These are phyloP conservation scores for Saccharomycopsis sp. DNA, from an alignment of 805 yeast genomes.

Conservation along the genomic window DNA sequence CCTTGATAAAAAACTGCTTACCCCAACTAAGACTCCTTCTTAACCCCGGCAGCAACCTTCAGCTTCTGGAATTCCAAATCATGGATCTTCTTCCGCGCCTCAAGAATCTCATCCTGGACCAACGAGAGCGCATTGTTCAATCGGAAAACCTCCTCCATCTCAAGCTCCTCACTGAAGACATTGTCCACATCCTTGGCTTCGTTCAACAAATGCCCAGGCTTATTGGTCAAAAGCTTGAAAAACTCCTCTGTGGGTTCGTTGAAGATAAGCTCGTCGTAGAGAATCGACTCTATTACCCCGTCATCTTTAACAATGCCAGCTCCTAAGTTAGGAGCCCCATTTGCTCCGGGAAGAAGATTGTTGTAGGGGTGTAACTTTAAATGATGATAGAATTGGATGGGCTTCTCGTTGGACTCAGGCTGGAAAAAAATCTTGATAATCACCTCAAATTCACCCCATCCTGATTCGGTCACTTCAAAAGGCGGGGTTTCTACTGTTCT, in stretches of 20 bases:
- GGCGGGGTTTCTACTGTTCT: slow-evolving; percentile 87
- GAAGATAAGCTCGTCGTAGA: slow-evolving; percentile 88
- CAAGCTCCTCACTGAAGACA: slow-evolving; percentile 47
- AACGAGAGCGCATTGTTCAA: slow-evolving; percentile 33
- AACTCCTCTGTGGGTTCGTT: slow-evolving; percentile 91
- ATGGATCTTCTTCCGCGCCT: background rate
- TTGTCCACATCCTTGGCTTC: slow-evolving; percentile 31
- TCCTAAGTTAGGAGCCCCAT: slow-evolving; percentile 29
- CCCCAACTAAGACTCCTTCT: background rate
- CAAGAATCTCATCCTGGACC: slow-evolving; percentile 21
- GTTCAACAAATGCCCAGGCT: slow-evolving; percentile 53
- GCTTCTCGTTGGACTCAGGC: slow-evolving; percentile 83
- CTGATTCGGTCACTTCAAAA: slow-evolving; percentile 91
- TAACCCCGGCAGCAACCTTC: background rate
- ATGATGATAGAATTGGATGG: slow-evolving; percentile 79
- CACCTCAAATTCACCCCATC: slow-evolving; percentile 99
- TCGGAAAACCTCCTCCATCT: slow-evolving; percentile 58
- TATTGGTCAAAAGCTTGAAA: slow-evolving; percentile 67
- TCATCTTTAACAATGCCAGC: slow-evolving; percentile 24
- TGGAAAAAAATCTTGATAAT: slow-evolving; percentile 80
- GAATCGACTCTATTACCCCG: slow-evolving; percentile 47
- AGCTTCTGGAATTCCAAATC: background rate
- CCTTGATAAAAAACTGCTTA: no score
- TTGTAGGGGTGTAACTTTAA: slow-evolving; percentile 86
- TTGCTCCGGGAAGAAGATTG: slow-evolving; percentile 24